phyloP scores from a whole-genome alignment of 164 flowering plant genomes.

The Hamamelis virginiana region DNA sequence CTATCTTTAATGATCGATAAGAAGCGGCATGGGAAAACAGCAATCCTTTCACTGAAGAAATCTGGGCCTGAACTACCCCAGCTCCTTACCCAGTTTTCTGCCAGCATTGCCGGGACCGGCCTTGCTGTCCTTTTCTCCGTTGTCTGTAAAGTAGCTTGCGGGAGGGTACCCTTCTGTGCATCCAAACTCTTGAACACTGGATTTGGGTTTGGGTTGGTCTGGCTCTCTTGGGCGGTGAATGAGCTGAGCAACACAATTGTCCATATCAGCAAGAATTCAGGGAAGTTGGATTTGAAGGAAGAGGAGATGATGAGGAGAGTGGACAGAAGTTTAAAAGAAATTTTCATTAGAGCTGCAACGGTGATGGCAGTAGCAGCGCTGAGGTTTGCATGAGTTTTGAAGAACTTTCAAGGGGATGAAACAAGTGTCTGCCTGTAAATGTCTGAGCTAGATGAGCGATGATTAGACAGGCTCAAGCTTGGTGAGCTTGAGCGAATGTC shows the following conservation, averaged over 20 bases:
- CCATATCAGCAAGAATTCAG: constrained; percentile 39
- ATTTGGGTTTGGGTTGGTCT: constrained; percentile 69
- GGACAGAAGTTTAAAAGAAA: constrained; percentile 52
- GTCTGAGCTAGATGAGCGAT: neutral
- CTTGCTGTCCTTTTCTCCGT: constrained; percentile 71
- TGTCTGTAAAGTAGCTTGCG: constrained; percentile 42
- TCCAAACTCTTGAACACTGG: constrained; percentile 61
- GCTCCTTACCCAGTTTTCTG: constrained; percentile 68
- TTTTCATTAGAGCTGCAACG: constrained; percentile 67
- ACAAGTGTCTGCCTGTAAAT: neutral
- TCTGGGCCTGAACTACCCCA: constrained; percentile 68
- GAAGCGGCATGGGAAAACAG: constrained; percentile 31
- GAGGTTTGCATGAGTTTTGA: constrained; percentile 49
- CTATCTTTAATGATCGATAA: constrained; percentile 58
- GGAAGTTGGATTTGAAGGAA: constrained; percentile 44
- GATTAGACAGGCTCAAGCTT: neutral
- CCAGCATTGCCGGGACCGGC: constrained; percentile 87
- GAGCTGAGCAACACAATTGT: constrained; percentile 53
- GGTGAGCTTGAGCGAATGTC: neutral
- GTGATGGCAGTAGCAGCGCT: constrained; percentile 54
- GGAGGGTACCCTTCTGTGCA: constrained; percentile 56
- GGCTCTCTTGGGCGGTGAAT: constrained; percentile 86
- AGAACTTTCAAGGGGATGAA: neutral
- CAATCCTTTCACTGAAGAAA: constrained; percentile 54
- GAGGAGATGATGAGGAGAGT: constrained; percentile 53